A percentile compares a stretch with the other conserved stretches of the same genome.
These are phyloP conservation scores for Wickerhamomyces sydowiorum DNA, from an alignment of 805 yeast species.

Conservation along the genomic window DNA sequence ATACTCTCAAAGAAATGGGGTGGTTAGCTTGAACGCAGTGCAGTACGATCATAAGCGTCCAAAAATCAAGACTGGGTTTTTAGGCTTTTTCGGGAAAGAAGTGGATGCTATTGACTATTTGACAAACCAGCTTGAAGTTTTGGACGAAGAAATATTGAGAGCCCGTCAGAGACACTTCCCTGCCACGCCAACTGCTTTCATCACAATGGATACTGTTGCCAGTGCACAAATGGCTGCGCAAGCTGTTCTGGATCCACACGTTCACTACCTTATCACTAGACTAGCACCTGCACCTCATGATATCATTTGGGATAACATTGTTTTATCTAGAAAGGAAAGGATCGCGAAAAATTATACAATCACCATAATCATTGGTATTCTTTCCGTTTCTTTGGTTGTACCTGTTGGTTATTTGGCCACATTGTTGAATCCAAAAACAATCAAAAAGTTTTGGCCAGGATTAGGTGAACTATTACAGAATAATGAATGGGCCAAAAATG, in stretches of 20 bases:
- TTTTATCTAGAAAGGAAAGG: conserved; percentile 71
- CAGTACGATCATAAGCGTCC: conserved; percentile 48
- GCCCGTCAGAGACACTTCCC: conserved; percentile 68
- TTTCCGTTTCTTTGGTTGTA: conserved; percentile 67
- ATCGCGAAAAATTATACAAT: conserved; percentile 57
- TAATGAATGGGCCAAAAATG: conserved; percentile 65
- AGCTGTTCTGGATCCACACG: conserved; percentile 86
- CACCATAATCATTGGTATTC: conserved; percentile 58
- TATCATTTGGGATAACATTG: conserved; percentile 87
- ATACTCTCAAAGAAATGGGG: conserved; percentile 14
- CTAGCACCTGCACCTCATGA: conserved; percentile 97
- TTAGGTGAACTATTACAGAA: conserved; percentile 62
- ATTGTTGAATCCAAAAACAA: conserved; percentile 71
- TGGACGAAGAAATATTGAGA: conserved; percentile 63
- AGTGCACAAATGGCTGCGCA: conserved; percentile 97
- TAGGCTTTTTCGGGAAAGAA: conserved; percentile 58
- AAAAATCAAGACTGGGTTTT: conserved; percentile 47
- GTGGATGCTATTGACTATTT: conserved; percentile 82
- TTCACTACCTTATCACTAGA: conserved; percentile 72
- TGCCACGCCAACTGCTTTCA: conserved; percentile 86
- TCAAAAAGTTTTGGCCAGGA: conserved; percentile 75
- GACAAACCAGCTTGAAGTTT: conserved; percentile 56
- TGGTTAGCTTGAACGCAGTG: conserved; percentile 11
- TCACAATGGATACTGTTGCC: conserved; percentile 92
- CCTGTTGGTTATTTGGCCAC: conserved; percentile 87